A percentile compares a stretch with the other conserved stretches of the same genome.
These are phyloP conservation scores for Syncephalastrum sp. DNA, from an alignment of 371 early-diverging fungal genomes.

Conservation along the genomic window DNA sequence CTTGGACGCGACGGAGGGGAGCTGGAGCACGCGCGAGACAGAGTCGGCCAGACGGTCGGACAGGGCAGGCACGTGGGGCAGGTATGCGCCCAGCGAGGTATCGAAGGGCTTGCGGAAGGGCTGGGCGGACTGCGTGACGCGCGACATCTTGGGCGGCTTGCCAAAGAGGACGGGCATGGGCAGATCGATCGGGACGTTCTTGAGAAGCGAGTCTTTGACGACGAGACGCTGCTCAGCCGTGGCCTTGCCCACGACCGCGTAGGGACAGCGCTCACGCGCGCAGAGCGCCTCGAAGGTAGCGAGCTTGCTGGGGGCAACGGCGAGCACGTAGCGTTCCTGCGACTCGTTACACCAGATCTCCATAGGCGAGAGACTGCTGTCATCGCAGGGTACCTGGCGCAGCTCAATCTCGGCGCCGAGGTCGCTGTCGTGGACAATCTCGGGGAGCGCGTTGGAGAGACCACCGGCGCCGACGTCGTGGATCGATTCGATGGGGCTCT, in stretches of 20 bases:
- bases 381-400: constrained; percentile 86
- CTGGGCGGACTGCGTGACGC: constrained; percentile 58
- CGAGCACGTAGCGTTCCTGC: constrained; percentile 96
- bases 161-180: constrained; percentile 96
- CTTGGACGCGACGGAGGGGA: constrained; percentile 92
- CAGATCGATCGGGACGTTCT: constrained; percentile 80
- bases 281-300: constrained; percentile 74
- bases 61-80: constrained; percentile 32
- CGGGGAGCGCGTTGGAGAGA: constrained; percentile 94
- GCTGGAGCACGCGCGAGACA: constrained; percentile 73
- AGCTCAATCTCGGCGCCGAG: constrained; percentile 90
- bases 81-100: constrained; percentile 58
- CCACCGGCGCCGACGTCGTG: constrained; percentile 99
- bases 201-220: constrained; percentile 73
- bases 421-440: constrained; percentile 93
- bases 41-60: constrained; percentile 57
- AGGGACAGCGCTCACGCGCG: constrained; percentile 91
- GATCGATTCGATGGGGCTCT: constrained; percentile 86
- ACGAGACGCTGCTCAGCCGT: constrained; percentile 82
- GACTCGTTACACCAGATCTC: constrained; percentile 99
- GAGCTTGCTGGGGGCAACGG: constrained; percentile 70
- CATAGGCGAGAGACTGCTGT: constrained; percentile 94
- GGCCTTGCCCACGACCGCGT: constrained; percentile 89
- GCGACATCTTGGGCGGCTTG: constrained; percentile 94
- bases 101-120: constrained; percentile 62